Evolutionary conservation across 2,329 filamentous ascomycete species (phyloP).

Genomic region (Domatiomyces globalis): DNA sequence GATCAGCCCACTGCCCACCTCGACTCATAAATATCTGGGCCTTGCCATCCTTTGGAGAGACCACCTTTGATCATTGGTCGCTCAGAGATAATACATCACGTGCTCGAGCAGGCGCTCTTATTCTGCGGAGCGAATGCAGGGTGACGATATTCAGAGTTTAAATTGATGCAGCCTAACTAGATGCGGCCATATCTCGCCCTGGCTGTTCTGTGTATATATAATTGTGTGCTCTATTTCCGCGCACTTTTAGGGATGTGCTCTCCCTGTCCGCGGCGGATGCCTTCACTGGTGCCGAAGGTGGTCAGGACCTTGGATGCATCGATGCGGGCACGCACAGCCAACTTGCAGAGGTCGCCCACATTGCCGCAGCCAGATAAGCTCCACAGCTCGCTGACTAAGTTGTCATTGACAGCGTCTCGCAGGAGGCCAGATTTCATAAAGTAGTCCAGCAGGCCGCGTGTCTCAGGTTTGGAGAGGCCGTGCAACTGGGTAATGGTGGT

Average conservation of each 20-base stretch:
- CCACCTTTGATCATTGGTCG: too few relatives aligned
- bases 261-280: not conserved
- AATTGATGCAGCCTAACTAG: too few relatives aligned
- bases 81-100: too few relatives aligned
- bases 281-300: not conserved
- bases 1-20: too few relatives aligned
- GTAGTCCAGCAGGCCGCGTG: slow-evolving; percentile 75
- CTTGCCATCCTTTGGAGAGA: too few relatives aligned
- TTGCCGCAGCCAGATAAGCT: slow-evolving; percentile 65
- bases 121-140: too few relatives aligned
- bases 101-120: too few relatives aligned
- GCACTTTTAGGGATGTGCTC: not conserved
- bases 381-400: slow-evolving; percentile 68
- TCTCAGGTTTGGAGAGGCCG: slow-evolving; percentile 60
- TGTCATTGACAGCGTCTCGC: slow-evolving; percentile 54
- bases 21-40: too few relatives aligned
- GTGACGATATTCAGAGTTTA: too few relatives aligned
- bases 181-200: too few relatives aligned
- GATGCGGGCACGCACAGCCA: slow-evolving; percentile 34
- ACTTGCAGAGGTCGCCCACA: slow-evolving; percentile 72
- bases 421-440: slow-evolving; percentile 77
- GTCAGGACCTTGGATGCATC: not conserved
- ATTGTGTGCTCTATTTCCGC: not conserved
- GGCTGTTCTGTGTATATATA: not conserved
- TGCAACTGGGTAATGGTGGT: slow-evolving; percentile 41